phyloP scores from a whole-genome alignment of 306 rosid genomes.

The Rubus idaeus region DNA sequence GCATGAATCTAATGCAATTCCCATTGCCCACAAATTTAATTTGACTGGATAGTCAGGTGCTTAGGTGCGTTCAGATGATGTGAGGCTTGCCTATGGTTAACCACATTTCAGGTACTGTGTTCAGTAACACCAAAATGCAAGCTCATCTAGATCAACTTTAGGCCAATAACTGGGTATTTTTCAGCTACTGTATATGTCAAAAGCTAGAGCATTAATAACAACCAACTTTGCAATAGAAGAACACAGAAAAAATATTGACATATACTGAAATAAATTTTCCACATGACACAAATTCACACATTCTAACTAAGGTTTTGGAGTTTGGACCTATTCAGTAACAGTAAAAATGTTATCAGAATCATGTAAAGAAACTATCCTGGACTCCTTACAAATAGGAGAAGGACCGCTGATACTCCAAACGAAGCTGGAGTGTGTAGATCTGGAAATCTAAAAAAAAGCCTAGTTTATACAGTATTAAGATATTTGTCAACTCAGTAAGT shows the following conservation, averaged over 20 bases:
- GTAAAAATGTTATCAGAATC: background rate
- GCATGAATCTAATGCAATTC: background rate
- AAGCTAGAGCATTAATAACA: background rate
- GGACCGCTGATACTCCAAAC: background rate
- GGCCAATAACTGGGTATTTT: slow-evolving; percentile 1
- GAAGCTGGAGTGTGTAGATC: background rate
- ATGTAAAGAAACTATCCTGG: background rate
- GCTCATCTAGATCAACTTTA: background rate
- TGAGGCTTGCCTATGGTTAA: background rate
- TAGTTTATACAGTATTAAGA: background rate
- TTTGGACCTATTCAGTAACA: background rate
- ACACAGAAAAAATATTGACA: background rate
- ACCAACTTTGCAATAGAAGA: background rate
- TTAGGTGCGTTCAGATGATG: background rate
- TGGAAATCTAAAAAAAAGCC: background rate
- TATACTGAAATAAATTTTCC: background rate
- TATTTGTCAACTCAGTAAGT: background rate
- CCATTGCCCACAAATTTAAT: background rate
- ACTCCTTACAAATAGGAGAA: background rate
- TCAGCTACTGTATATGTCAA: background rate
- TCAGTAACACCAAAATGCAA: background rate
- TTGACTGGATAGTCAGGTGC: background rate
- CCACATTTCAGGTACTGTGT: background rate
- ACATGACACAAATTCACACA: background rate
- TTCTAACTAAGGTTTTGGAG: background rate